Percentiles rank a stretch among this genome's conserved stretches.
phyloP scores from a whole-genome alignment of 129 eudicot species.

The Smallanthus sonchifolius region DNA sequence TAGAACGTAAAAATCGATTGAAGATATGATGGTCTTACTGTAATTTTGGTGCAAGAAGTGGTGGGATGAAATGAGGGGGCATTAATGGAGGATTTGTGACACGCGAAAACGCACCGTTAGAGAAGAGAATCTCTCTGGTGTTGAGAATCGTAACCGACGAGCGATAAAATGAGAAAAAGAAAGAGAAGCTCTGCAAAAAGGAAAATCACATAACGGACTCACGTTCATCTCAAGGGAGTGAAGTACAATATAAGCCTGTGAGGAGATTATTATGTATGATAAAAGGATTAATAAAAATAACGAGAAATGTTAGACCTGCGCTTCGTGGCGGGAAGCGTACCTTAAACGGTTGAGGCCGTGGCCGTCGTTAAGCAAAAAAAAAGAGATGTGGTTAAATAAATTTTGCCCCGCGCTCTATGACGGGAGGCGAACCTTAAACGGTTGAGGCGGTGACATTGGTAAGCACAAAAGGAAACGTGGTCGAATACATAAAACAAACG shows the following conservation, averaged over 20 bases:
- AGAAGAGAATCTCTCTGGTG: conserved; percentile 20
- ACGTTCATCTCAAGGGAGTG: neutral
- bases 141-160: conserved; percentile 31
- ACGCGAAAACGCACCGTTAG: conserved; percentile 22
- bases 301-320: too few species aligned
- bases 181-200: conserved; percentile 20
- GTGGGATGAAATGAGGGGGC: conserved; percentile 10
- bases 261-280: too few species aligned
- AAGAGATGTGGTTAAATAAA: too few species aligned
- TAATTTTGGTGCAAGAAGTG: conserved; percentile 2
- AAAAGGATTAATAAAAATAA: too few species aligned
- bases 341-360: too few species aligned
- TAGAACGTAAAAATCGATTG: neutral
- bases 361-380: too few species aligned
- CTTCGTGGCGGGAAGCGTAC: too few species aligned
- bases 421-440: too few species aligned
- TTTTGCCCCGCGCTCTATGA: too few species aligned
- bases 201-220: neutral
- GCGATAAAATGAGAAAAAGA: conserved; percentile 22
- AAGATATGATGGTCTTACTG: conserved; percentile 8
- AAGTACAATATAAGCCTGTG: neutral
- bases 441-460: too few species aligned
- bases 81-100: conserved; percentile 17
- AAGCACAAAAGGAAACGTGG: too few species aligned
- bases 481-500: too few species aligned